A percentile compares a stretch with the other conserved stretches of the same genome.
These are phyloP conservation scores for Penicillium steckii DNA, from an alignment of 495 filamentous ascomycete genomes.

Conservation along the genomic window DNA sequence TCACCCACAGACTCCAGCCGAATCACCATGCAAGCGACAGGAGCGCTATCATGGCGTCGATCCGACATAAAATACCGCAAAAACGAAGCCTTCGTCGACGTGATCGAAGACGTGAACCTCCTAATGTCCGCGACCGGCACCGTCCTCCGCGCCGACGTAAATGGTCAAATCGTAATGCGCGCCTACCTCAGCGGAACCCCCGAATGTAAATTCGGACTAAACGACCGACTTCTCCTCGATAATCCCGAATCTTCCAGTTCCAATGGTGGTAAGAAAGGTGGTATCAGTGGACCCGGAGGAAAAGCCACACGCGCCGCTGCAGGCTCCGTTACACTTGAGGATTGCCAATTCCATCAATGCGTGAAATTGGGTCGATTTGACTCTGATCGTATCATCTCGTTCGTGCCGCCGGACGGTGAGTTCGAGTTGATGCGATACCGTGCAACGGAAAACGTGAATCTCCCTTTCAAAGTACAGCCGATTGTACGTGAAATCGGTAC, in stretches of 20 bases:
- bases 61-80: constrained; percentile 98
- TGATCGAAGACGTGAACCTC: constrained; percentile 99
- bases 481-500: constrained; percentile 97
- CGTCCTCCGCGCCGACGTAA: constrained; percentile 94
- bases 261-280: constrained; percentile 30
- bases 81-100: constrained; percentile 98
- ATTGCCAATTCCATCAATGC: constrained; percentile 99
- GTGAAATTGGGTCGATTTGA: constrained; percentile 98
- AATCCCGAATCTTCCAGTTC: constrained; percentile 58
- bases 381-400: constrained; percentile 94
- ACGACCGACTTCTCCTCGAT: constrained; percentile 91
- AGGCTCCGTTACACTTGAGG: constrained; percentile 92
- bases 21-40: constrained; percentile 99
- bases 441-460: constrained; percentile 98
- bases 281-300: constrained; percentile 35
- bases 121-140: constrained; percentile 96
- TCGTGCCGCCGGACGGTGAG: constrained; percentile 96
- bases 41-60: constrained; percentile 93
- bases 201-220: constrained; percentile 99
- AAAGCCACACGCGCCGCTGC: constrained; percentile 95
- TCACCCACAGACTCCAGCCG: constrained; percentile 72
- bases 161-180: constrained; percentile 97
- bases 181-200: constrained; percentile 96
- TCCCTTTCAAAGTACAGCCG: constrained; percentile 98
- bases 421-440: constrained; percentile 99